Percentiles rank a stretch among this genome's conserved stretches.
These are phyloP conservation scores for Euptelea pleiosperma DNA, from an alignment of 164 flowering plant genomes.

Conservation along the genomic window DNA sequence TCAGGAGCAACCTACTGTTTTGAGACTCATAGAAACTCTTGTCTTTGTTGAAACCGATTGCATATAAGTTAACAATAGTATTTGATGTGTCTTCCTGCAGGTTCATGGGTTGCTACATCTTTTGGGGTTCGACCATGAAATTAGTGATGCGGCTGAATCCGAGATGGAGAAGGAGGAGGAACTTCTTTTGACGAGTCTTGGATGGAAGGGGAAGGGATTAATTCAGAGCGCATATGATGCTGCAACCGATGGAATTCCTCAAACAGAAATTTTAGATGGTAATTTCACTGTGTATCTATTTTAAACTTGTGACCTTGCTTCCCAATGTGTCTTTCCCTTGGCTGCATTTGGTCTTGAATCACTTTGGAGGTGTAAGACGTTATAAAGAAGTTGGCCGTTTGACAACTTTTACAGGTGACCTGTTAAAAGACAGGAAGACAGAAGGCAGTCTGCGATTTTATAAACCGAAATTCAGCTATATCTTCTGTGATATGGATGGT, in stretches of 20 bases:
- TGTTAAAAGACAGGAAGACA: slow-evolving; percentile 69
- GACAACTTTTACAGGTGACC: slow-evolving; percentile 37
- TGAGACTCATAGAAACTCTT: not conserved
- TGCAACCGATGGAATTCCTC: slow-evolving; percentile 32
- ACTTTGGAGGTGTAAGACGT: not conserved
- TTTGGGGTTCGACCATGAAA: slow-evolving; percentile 92
- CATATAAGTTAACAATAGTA: not conserved
- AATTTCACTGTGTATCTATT: slow-evolving; percentile 16
- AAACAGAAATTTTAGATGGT: slow-evolving; percentile 52
- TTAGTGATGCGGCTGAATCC: slow-evolving; percentile 84
- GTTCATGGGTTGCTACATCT: slow-evolving; percentile 93
- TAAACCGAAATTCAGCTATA: slow-evolving; percentile 75
- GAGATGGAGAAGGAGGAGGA: slow-evolving; percentile 95
- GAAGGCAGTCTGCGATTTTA: slow-evolving; percentile 85
- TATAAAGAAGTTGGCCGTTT: slow-evolving; percentile 24
- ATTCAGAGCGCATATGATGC: slow-evolving; percentile 75
- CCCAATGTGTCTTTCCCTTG: slow-evolving; percentile 3
- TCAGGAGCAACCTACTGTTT: too few relatives aligned
- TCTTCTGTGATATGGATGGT: slow-evolving; percentile 99
- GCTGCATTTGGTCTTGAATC: not conserved
- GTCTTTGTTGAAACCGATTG: not conserved
- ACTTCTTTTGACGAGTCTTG: slow-evolving; percentile 67
- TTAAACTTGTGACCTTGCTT: not conserved
- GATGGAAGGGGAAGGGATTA: slow-evolving; percentile 92
- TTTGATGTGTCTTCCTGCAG: slow-evolving; percentile 29